Conservation (phyloP, 2,329 filamentous ascomycete species). For the Fusarium bactridioides region DNA sequence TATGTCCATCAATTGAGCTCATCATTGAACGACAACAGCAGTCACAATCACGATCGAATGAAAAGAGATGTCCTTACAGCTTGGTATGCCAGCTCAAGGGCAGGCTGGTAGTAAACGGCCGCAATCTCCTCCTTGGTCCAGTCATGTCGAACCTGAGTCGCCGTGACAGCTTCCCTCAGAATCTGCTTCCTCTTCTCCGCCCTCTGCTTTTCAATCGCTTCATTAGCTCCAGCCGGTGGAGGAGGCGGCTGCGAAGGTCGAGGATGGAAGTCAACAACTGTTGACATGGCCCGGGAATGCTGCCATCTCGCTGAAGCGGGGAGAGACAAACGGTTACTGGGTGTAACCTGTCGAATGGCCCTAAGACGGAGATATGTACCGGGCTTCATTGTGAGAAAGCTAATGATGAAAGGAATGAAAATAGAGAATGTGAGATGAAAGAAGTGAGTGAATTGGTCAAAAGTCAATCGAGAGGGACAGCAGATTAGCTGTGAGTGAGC, state of each 20-base stretch:
- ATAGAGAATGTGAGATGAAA: conserved; percentile 1
- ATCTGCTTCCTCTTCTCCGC: conserved; percentile 44
- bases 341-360: conserved; percentile 25
- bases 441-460: conserved; percentile 11
- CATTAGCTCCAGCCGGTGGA: conserved; percentile 28
- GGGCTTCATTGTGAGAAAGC: conserved; percentile 24
- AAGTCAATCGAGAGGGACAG: not conserved
- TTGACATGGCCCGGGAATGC: conserved; percentile 36
- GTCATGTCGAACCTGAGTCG: conserved; percentile 69
- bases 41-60: not conserved
- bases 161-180: conserved; percentile 63
- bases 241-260: conserved; percentile 35
- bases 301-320: conserved; percentile 36
- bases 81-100: conserved; percentile 80
- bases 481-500: conserved; percentile 2
- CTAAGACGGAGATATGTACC: conserved; percentile 27
- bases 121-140: conserved; percentile 86
- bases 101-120: conserved; percentile 80
- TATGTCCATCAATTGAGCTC: not conserved
- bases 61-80: conserved; percentile 60
- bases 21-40: not conserved
- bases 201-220: conserved; percentile 36
- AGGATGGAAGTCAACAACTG: conserved; percentile 39
- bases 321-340: conserved; percentile 7
- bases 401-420: not conserved